phyloP scores from a whole-genome alignment of 1,284 basidiomycete genomes.

The Cronartium ribicola region DNA sequence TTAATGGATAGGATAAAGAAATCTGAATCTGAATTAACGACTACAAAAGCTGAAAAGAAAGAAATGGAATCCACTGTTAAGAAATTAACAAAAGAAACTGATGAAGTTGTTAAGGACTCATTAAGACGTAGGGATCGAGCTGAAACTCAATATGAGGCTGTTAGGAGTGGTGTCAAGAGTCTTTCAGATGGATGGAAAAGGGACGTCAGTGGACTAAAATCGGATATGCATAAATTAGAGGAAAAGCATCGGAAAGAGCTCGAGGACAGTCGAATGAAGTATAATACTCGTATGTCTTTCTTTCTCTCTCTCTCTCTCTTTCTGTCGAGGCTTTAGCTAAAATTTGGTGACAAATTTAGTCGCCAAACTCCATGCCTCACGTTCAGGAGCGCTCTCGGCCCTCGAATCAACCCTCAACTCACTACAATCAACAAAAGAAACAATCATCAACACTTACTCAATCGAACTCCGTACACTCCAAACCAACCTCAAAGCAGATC shows the following conservation, averaged over 20 bases:
- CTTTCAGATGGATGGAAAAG: conserved; percentile 38
- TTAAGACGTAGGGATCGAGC: conserved; percentile 47
- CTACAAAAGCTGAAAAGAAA: conserved; percentile 43
- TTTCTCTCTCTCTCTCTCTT: not conserved
- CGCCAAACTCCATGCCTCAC: conserved; percentile 40
- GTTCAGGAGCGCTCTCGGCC: conserved; percentile 32
- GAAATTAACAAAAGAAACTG: conserved; percentile 47
- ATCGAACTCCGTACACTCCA: conserved; percentile 13
- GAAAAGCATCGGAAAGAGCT: conserved; percentile 41
- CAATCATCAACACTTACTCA: conserved; percentile 19
- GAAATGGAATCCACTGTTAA: conserved; percentile 37
- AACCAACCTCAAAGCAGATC: conserved; percentile 10
- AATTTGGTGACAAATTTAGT: conserved; percentile 16
- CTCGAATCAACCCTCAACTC: conserved; percentile 24
- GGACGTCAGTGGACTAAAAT: conserved; percentile 17
- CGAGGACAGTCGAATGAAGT: conserved; percentile 40
- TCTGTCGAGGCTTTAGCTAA: not conserved
- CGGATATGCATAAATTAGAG: conserved; percentile 29
- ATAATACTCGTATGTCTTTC: conserved; percentile 37
- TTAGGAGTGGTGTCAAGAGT: conserved; percentile 44
- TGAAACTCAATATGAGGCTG: conserved; percentile 43
- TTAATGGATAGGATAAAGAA: conserved; percentile 49
- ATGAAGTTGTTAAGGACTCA: conserved; percentile 46
- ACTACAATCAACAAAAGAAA: conserved; percentile 27
- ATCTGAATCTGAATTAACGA: conserved; percentile 48